Base-by-base conservation (phyloP, 495 filamentous ascomycete genomes). In the Hyaloscypha hepaticicola region DNA sequence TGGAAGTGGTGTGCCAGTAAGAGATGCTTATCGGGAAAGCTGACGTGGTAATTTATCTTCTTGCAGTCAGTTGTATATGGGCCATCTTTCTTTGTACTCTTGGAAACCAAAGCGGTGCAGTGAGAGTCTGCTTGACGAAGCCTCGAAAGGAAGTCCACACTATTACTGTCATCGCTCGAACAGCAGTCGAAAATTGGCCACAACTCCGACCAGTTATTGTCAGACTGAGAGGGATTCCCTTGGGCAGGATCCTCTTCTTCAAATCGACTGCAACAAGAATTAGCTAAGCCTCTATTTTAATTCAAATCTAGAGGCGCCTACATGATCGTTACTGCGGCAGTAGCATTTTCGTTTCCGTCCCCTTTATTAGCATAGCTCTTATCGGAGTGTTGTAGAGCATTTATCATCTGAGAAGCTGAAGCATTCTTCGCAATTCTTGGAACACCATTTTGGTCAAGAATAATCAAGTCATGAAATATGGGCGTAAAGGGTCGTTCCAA, bases 341-440 rank as follows among this genome's bases (percentile, higher is more conserved):
- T 4, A 16, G 38, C 38, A 45, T 45, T 16, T 4, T 3, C 38
- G 38, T 45, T 16, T 45, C 11, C 38, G 16, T 45, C 38, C 38
- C 14, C 14, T 45, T 45, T 16, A 16, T 16, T 16, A 45, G 7
- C 12, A 45, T 3, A 45, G 38, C 38, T 45, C 3, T 16, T 45
- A 45, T 45, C 19, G 14, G 38, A 45, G 38, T 16, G 38, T 16
- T 45, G 11, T 45, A 45, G 4, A 16, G 38, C 3, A 16, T 14
- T 45, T 45, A 14, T 19, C 5, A 45, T 45, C 38, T 45, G 38
- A 16, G 9, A 45, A 4, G 38, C 1, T 45, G 38, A 45, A 19
- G 38, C 38, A 14, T 45, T 66, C 41, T 48, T 69, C 56, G 21
- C 55, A 41, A 59, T 74, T 72, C 28, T 75, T 70, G 0, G 76